Percentiles rank a stretch among this genome's conserved stretches.
Conservation (phyloP, 2,329 filamentous ascomycete species). For the Pseudogymnoascus pannorum region DNA sequence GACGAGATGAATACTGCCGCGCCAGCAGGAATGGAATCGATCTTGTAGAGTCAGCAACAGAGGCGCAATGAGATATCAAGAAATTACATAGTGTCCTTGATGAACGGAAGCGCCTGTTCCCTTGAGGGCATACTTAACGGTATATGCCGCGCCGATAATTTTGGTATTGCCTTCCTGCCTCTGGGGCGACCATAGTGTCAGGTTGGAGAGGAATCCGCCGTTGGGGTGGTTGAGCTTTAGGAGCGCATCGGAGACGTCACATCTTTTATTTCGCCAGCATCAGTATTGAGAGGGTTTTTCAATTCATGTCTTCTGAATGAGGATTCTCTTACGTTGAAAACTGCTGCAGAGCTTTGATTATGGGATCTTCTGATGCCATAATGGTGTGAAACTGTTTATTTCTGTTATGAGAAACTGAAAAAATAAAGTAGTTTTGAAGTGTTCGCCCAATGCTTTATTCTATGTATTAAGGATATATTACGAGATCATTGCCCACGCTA, state of each 20-base stretch:
- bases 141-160: constrained; percentile 13
- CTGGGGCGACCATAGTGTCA: constrained; percentile 11
- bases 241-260: constrained; percentile 45
- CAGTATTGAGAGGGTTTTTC: not conserved
- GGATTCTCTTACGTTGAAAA: constrained; percentile 2
- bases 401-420: not conserved
- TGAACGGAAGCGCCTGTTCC: constrained; percentile 35
- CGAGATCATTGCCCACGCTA: not conserved
- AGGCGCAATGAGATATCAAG: constrained; percentile 35
- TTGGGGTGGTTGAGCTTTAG: constrained; percentile 39
- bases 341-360: constrained; percentile 5
- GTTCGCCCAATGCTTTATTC: not conserved
- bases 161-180: constrained; percentile 10
- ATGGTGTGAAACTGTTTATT: not conserved
- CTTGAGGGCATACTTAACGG: constrained; percentile 23
- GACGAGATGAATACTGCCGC: constrained; percentile 44
- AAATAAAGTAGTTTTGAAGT: not conserved
- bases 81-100: constrained; percentile 34
- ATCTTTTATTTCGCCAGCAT: constrained; percentile 29
- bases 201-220: constrained; percentile 38
- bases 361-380: constrained; percentile 6
- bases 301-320: not conserved
- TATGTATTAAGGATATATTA: no score
- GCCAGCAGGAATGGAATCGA: constrained; percentile 41
- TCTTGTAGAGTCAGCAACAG: constrained; percentile 30